Evolutionary conservation across 805 yeast species (phyloP).

Genomic region (Yamadazyma olivae): DNA sequence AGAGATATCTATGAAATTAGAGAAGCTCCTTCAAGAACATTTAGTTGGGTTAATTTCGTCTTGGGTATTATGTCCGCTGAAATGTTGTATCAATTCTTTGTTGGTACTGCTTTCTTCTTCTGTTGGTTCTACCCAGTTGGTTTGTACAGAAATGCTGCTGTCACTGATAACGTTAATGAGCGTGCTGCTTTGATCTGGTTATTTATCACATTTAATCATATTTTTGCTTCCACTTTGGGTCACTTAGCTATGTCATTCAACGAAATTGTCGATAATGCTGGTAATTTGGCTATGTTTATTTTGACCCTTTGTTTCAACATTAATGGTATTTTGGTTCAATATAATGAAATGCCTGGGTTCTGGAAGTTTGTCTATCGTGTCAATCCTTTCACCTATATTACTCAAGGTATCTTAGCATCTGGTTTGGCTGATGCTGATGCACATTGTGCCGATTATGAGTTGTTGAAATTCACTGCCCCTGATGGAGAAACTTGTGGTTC

Average conservation of each 20-base stretch:
- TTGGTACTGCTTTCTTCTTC: slow-evolving; percentile 42
- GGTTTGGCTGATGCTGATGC: slow-evolving; percentile 35
- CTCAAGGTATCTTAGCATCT: slow-evolving; percentile 46
- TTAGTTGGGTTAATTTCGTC: slow-evolving; percentile 41
- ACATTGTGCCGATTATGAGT: slow-evolving; percentile 25
- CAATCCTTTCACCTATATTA: slow-evolving; percentile 63
- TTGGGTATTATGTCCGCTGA: slow-evolving; percentile 42
- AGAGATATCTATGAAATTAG: slow-evolving; percentile 47
- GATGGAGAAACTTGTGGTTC: slow-evolving; percentile 27
- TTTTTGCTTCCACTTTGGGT: slow-evolving; percentile 26
- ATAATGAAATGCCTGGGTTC: slow-evolving; percentile 35
- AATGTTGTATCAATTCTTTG: slow-evolving; percentile 42
- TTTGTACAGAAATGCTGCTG: slow-evolving; percentile 47
- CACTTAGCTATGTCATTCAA: slow-evolving; percentile 27
- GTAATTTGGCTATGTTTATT: slow-evolving; percentile 25
- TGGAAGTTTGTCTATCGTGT: slow-evolving; percentile 78
- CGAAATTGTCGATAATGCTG: slow-evolving; percentile 33
- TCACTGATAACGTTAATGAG: slow-evolving; percentile 32
- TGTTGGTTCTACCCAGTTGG: slow-evolving; percentile 63
- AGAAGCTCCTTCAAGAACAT: slow-evolving; percentile 44
- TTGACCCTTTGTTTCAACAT: slow-evolving; percentile 33
- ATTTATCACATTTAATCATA: slow-evolving; percentile 19
- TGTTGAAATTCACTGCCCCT: slow-evolving; percentile 19
- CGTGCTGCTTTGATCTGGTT: slow-evolving; percentile 41
- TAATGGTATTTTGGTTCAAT: slow-evolving; percentile 35